Evolutionary conservation across 2,329 filamentous ascomycete species (phyloP), one percentile per base, ranked within the genome.

Genomic region (Pseudopithomyces maydicus): DNA sequence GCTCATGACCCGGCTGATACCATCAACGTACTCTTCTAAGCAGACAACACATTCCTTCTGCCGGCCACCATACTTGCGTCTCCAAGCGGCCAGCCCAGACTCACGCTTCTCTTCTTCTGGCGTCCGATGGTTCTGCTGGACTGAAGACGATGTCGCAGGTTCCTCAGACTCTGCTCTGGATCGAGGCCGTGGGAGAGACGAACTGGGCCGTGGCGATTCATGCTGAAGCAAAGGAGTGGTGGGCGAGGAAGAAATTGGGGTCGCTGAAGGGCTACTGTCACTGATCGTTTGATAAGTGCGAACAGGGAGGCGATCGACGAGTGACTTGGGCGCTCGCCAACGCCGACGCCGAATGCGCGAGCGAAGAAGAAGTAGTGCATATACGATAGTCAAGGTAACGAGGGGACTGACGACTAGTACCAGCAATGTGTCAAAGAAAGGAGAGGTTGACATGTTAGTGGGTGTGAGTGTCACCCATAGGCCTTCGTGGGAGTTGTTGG

Each of bases 401-500:
- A 99, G 79, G 7, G 95, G 95, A 69, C 93, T 97, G 52, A 98
- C 88, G 32, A 99, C 92, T n/a, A 99, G 82, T 8, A 99, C 92
- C n/a, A 98, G 82, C 2, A 99, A 84, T 0, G 94, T 98, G 73
- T 99, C 95, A 66, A 98, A 93, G 79, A 99, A 97, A 0, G 95
- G 93, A 66, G 90, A 96, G 5, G 90, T 90, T 61, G 92, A 94
- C 79, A 89, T 87, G 75, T 87, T 94, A 0, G 92, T 93, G 1
- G 93, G 95, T 0, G 92, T 95, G 54, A 99, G 86, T 7, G 95
- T 97, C n/a, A 99, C 92, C 92, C 92, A 98, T 4, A 99, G 84
- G 1, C 92, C 94, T 66, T 95, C 88, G 62, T 88, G 88, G 12
- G 81, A 80, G 36, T 82, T 78, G 14, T 53, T 15, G 17, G 64